Conservation (phyloP, 2,329 filamentous ascomycete species). For the Phaeosphaeriaceae sp. region DNA sequence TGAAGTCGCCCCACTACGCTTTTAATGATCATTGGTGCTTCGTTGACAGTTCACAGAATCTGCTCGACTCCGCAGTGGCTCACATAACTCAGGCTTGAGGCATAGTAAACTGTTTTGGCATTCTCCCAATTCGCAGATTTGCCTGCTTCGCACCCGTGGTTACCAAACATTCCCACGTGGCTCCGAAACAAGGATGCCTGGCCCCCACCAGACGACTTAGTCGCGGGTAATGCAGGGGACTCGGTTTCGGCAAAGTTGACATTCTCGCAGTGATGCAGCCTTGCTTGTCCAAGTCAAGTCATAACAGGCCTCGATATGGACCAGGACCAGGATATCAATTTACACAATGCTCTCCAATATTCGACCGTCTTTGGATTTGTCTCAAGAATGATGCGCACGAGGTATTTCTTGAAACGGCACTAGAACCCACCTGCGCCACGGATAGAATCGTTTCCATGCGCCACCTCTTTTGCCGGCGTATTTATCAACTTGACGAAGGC, state of each 20-base stretch:
- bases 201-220: background rate
- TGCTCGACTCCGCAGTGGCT: too few relatives aligned
- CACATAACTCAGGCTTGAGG: too few relatives aligned
- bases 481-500: background rate
- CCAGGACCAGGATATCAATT: background rate
- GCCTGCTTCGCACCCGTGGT: background rate
- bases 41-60: background rate
- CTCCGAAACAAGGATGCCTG: background rate
- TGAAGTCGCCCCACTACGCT: background rate
- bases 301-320: background rate
- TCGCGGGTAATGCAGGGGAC: background rate
- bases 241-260: background rate
- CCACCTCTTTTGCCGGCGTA: constrained; percentile 1
- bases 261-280: background rate
- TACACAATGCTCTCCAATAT: background rate
- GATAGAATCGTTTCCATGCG: constrained; percentile 1
- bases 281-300: background rate
- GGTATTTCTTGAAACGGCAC: constrained; percentile 3
- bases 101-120: background rate
- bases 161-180: background rate
- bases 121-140: background rate
- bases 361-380: background rate
- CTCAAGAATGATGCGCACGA: background rate
- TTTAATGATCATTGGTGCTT: background rate
- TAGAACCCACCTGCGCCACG: constrained; percentile 2